phyloP scores from a whole-genome alignment of 306 rosid genomes.

The Vigna trinervia region DNA sequence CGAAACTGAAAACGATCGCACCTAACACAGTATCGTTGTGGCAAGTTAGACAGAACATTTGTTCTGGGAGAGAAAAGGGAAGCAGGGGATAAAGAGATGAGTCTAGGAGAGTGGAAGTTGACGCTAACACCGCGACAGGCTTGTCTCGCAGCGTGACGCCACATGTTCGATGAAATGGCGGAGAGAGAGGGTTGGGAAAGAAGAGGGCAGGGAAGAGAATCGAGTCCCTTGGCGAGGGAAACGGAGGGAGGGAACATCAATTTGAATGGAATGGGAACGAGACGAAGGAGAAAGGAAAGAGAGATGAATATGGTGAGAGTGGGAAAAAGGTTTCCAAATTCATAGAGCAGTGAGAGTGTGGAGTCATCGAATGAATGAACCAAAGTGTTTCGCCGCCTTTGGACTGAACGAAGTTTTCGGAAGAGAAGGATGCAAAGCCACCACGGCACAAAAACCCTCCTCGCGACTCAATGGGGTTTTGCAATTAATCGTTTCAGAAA shows the following conservation, averaged over 20 bases:
- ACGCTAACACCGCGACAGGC: constrained; percentile 44
- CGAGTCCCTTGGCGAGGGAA: constrained; percentile 42
- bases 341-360: constrained; percentile 30
- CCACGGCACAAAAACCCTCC: neutral
- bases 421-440: neutral
- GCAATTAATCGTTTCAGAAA: too few species aligned
- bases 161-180: constrained; percentile 66
- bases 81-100: constrained; percentile 40
- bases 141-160: constrained; percentile 66
- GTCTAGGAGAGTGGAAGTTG: constrained; percentile 40
- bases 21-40: constrained; percentile 38
- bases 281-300: neutral
- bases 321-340: constrained; percentile 30
- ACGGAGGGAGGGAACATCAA: constrained; percentile 56
- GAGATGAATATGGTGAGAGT: neutral
- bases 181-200: constrained; percentile 41
- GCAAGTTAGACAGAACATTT: constrained; percentile 4
- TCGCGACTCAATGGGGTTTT: neutral
- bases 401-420: neutral
- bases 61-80: constrained; percentile 2
- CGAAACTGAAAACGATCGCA: neutral
- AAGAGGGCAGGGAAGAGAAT: constrained; percentile 16
- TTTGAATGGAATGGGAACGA: constrained; percentile 9
- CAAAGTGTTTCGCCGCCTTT: constrained; percentile 49
- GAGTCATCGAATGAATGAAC: neutral